phyloP scores from a whole-genome alignment of 2,329 filamentous ascomycete genomes.

The Passalora sequoiae region DNA sequence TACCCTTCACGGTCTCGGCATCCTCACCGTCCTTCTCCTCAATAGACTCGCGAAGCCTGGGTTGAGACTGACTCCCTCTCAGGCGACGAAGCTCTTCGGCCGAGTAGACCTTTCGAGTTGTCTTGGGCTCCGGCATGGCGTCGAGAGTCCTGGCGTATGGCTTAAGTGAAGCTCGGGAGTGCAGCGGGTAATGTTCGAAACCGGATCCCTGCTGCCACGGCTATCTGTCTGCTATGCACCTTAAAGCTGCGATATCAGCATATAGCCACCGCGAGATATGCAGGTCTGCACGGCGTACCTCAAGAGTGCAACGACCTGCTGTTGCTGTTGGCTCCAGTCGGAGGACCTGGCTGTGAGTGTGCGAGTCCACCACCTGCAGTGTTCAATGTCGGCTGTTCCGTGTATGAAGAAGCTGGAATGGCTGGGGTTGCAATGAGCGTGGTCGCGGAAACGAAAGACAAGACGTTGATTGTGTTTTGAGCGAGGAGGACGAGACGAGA shows the following conservation, averaged over 20 bases:
- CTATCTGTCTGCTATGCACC: too few species aligned
- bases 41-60: constrained; percentile 33
- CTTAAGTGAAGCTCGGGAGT: not conserved
- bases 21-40: constrained; percentile 35
- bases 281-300: not conserved
- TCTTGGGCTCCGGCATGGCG: constrained; percentile 13
- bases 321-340: too few species aligned
- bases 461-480: constrained; percentile 20
- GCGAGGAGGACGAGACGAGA: constrained; percentile 4
- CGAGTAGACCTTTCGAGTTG: constrained; percentile 35
- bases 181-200: constrained; percentile 2
- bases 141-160: not conserved
- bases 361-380: too few species aligned
- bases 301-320: not conserved
- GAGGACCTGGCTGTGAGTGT: too few species aligned
- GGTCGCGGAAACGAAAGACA: constrained; percentile 19
- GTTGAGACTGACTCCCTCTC: constrained; percentile 32
- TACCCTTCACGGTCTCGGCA: constrained; percentile 37
- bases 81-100: constrained; percentile 35
- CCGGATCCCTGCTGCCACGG: not conserved
- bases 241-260: too few species aligned
- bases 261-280: too few species aligned
- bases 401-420: constrained; percentile 36
- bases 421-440: constrained; percentile 27
- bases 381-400: not conserved